Evolutionary conservation across 371 early-diverging fungal species (phyloP).

Genomic region (Fennellomyces sp.): DNA sequence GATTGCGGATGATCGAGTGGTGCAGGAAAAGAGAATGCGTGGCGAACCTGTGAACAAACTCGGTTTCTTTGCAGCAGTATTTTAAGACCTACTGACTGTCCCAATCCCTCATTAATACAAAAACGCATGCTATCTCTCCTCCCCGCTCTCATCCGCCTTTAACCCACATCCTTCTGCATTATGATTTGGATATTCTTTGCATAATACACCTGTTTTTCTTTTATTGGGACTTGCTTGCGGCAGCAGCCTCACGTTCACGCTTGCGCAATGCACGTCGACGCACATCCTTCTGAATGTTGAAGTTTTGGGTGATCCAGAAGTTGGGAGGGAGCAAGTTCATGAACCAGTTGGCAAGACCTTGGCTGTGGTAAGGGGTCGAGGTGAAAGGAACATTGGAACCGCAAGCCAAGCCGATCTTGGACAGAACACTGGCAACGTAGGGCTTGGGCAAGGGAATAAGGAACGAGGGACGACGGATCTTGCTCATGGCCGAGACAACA

Average conservation of each 20-base stretch:
- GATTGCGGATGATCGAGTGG: constrained; percentile 47
- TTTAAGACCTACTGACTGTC: constrained; percentile 19
- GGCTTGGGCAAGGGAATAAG: constrained; percentile 82
- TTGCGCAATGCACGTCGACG: constrained; percentile 79
- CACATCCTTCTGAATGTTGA: constrained; percentile 65
- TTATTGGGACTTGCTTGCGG: constrained; percentile 15
- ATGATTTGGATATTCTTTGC: no score
- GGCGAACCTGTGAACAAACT: constrained; percentile 57
- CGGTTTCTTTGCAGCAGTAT: constrained; percentile 66
- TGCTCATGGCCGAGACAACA: constrained; percentile 93
- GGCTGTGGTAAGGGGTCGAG: constrained; percentile 82
- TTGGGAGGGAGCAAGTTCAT: constrained; percentile 62
- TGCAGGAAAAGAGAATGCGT: constrained; percentile 44
- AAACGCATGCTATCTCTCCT: background rate
- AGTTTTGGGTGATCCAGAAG: constrained; percentile 69
- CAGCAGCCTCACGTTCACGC: constrained; percentile 65
- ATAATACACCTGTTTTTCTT: background rate
- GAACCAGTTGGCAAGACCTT: constrained; percentile 80
- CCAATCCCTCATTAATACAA: background rate
- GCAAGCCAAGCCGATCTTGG: constrained; percentile 76
- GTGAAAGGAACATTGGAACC: constrained; percentile 72
- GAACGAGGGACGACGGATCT: constrained; percentile 79
- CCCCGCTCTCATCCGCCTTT: background rate
- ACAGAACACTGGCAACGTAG: constrained; percentile 78
- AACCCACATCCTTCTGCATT: background rate